These are phyloP conservation scores for Heterobasidion irregulare DNA, from an alignment of 1,284 basidiomycete species.

Conservation along the genomic window DNA sequence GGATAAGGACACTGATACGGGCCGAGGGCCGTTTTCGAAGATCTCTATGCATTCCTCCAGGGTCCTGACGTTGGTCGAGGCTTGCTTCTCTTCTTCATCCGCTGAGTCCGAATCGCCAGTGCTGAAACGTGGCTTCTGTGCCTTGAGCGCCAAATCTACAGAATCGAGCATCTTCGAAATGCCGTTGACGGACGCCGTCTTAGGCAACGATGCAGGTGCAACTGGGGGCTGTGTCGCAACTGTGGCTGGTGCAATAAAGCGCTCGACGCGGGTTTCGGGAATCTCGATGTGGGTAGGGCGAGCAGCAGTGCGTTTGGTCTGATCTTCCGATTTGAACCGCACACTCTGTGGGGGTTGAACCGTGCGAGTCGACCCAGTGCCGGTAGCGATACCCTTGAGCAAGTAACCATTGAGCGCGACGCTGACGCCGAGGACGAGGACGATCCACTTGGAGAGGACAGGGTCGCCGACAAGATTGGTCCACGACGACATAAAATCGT, in stretches of 20 bases:
- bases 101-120: slow-evolving; percentile 7
- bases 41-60: slow-evolving; percentile 83
- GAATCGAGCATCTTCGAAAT: slow-evolving; percentile 19
- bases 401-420: slow-evolving; percentile 93
- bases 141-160: slow-evolving; percentile 26
- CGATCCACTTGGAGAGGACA: slow-evolving; percentile 93
- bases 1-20: slow-evolving; percentile 42
- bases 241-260: slow-evolving; percentile 1
- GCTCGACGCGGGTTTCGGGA: slow-evolving; percentile 3
- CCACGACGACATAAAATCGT: slow-evolving; percentile 92
- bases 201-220: slow-evolving; percentile 8
- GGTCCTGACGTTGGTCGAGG: slow-evolving; percentile 31
- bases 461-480: slow-evolving; percentile 93
- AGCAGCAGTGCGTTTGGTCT: slow-evolving; percentile 10
- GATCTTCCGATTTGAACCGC: slow-evolving; percentile 28
- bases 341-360: slow-evolving; percentile 30
- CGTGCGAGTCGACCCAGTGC: slow-evolving; percentile 26
- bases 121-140: slow-evolving; percentile 15
- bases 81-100: slow-evolving; percentile 5
- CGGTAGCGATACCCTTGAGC: slow-evolving; percentile 63
- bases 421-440: slow-evolving; percentile 79
- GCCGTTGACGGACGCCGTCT: slow-evolving; percentile 15
- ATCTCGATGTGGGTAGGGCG: neutral
- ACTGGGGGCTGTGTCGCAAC: slow-evolving; percentile 7
- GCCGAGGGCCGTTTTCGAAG: slow-evolving; percentile 78